Evolutionary conservation across 108 stramenopile species (phyloP), one percentile per base, ranked within the genome.

Genomic region (Skeletonema tropicum): DNA sequence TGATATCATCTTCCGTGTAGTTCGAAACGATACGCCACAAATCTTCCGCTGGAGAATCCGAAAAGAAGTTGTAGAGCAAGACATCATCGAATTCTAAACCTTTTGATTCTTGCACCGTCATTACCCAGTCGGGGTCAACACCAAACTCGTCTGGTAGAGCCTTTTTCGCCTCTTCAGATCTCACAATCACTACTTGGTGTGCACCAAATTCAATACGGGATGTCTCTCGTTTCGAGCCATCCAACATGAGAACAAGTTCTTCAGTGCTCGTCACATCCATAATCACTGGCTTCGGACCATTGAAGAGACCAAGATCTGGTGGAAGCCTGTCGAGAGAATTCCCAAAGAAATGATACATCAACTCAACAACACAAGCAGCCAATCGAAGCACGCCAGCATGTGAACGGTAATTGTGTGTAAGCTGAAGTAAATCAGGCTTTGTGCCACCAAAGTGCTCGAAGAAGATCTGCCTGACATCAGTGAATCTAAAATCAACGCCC

Each of bases 11-110:
- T 42, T 68, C 14, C 11, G 64, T 46, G 31, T 80, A 84, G 64
- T 60, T 69, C 12, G 77, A 67, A 14, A 77, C 74, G 25, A 76
- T 70, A 4, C 81, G 46, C 73, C 76, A 77, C 12, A 75, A 36
- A 23, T 71, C 77, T 60, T 32, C 71, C 36, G 73, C 76, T 48
- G 60, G 38, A 13, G 71, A 75, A n/a, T 84, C 83, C 8, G 67
- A 30, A 41, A 83, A 83, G 72, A 83, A 83, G 57, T 83, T 74
- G 63, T 77, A 78, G 11, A 83, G 57, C 31, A 83, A 48, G 23
- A 83, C 82, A 35, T 83, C 82, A 61, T 83, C 82, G 60, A 83
- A 83, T 26, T 83, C 82, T 14, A 83, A 57, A 32, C 82, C 82
- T 41, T 77, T 83, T 17, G 65, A 57, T 31, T 25, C 69, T 25